phyloP scores from a whole-genome alignment of 1,139 yeast genomes.

The Yamadazyma diddensiae region DNA sequence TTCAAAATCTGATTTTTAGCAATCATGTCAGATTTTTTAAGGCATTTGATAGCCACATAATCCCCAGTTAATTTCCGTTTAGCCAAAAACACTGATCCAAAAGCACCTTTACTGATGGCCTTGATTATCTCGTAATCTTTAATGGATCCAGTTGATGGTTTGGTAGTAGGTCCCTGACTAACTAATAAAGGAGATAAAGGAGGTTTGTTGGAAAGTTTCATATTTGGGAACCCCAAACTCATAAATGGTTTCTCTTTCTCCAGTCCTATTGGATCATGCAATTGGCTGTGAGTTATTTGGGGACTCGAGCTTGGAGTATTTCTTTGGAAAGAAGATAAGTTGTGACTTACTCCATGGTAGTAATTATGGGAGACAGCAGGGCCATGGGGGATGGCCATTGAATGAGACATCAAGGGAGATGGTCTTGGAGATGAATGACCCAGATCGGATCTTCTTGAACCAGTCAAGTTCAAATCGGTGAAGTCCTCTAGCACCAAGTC shows the following conservation, averaged over 20 bases:
- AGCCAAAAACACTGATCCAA: constrained; percentile 91
- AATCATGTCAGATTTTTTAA: constrained; percentile 92
- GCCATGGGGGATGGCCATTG: constrained; percentile 46
- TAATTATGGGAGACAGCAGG: constrained; percentile 9
- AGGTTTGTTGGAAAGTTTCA: constrained; percentile 33
- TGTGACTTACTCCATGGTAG: constrained; percentile 1
- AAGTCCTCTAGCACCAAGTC: constrained; percentile 28
- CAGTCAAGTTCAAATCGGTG: constrained; percentile 18
- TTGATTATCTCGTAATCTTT: constrained; percentile 87
- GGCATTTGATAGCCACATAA: constrained; percentile 91
- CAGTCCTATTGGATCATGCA: constrained; percentile 11
- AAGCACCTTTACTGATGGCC: constrained; percentile 96
- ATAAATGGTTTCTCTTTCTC: constrained; percentile 8
- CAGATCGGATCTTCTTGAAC: constrained; percentile 18
- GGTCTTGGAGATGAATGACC: constrained; percentile 51
- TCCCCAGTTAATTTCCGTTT: constrained; percentile 86
- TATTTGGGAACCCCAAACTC: constrained; percentile 2
- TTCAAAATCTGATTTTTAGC: constrained; percentile 95
- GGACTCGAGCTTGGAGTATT: constrained; percentile 55
- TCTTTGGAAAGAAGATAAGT: constrained; percentile 53
- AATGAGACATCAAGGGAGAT: constrained; percentile 14
- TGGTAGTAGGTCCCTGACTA: constrained; percentile 51
- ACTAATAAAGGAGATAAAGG: constrained; percentile 82
- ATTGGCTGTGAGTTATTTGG: constrained; percentile 11
- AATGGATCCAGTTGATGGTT: constrained; percentile 65